Conservation (phyloP, 1,284 basidiomycete genomes). For the Cronartium quercuum region DNA sequence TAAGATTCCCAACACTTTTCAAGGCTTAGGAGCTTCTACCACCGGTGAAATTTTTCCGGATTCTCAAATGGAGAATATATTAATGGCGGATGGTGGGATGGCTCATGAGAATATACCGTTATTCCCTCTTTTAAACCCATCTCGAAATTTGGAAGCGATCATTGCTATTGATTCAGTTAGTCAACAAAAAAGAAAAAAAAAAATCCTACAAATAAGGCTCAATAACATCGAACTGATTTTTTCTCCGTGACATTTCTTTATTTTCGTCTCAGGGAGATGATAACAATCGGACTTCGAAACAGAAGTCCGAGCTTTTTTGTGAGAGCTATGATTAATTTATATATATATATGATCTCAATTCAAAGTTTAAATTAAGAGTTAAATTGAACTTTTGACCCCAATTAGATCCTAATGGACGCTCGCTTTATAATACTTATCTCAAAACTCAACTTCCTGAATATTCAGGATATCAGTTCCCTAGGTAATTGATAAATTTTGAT, state of each 20-base stretch:
- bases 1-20: slow-evolving; percentile 37
- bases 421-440: slow-evolving; percentile 8
- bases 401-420: slow-evolving; percentile 36
- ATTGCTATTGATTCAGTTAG: slow-evolving; percentile 36
- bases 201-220: neutral
- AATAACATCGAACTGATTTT: neutral
- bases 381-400: neutral
- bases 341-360: neutral
- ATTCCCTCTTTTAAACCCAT: slow-evolving; percentile 29
- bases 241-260: neutral
- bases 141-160: slow-evolving; percentile 24
- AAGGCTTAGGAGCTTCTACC: slow-evolving; percentile 8
- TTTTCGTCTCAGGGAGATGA: neutral
- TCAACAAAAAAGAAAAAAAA: neutral
- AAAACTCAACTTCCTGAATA: neutral
- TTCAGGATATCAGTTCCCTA: neutral
- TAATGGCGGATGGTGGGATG: slow-evolving; percentile 36
- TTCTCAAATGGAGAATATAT: slow-evolving; percentile 7
- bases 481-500: neutral
- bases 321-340: slow-evolving; percentile 19
- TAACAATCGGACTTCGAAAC: slow-evolving; percentile 6
- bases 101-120: slow-evolving; percentile 32
- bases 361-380: neutral
- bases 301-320: slow-evolving; percentile 3
- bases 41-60: slow-evolving; percentile 9